A percentile compares a stretch with the other conserved stretches of the same genome.
These are phyloP conservation scores for Quercus rubra DNA, from an alignment of 306 rosid genomes.

Conservation along the genomic window DNA sequence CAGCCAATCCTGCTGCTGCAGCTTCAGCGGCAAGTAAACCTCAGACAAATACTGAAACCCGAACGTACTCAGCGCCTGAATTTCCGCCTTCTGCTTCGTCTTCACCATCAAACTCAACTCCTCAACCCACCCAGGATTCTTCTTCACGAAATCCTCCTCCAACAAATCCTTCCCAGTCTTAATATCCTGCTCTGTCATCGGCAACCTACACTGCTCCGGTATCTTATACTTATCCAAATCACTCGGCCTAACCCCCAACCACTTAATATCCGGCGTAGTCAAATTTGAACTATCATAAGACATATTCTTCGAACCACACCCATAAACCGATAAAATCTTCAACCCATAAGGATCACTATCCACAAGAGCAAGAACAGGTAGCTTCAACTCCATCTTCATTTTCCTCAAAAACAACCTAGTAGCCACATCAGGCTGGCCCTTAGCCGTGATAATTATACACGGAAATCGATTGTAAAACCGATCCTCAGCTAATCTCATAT, in stretches of 20 bases:
- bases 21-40: constrained; percentile 81
- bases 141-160: constrained; percentile 95
- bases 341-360: constrained; percentile 93
- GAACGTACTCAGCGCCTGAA: constrained; percentile 88
- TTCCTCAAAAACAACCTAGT: constrained; percentile 85
- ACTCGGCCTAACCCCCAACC: constrained; percentile 89
- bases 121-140: constrained; percentile 96
- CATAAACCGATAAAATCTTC: constrained; percentile 83
- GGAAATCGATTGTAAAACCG: constrained; percentile 88
- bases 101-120: constrained; percentile 91
- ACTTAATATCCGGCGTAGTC: constrained; percentile 92
- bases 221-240: constrained; percentile 93
- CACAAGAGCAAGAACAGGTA: constrained; percentile 83
- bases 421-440: constrained; percentile 92
- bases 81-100: constrained; percentile 94
- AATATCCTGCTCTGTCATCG: constrained; percentile 94
- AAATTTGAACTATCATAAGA: constrained; percentile 86
- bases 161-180: constrained; percentile 91
- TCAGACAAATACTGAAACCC: constrained; percentile 90
- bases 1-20: constrained; percentile 89
- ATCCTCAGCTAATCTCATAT: constrained; percentile 88
- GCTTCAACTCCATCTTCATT: constrained; percentile 85
- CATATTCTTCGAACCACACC: constrained; percentile 94
- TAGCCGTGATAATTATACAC: constrained; percentile 67
- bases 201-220: constrained; percentile 88